Conservation (phyloP, 805 yeast genomes). For the Cyberlindnera mississippiensis region DNA sequence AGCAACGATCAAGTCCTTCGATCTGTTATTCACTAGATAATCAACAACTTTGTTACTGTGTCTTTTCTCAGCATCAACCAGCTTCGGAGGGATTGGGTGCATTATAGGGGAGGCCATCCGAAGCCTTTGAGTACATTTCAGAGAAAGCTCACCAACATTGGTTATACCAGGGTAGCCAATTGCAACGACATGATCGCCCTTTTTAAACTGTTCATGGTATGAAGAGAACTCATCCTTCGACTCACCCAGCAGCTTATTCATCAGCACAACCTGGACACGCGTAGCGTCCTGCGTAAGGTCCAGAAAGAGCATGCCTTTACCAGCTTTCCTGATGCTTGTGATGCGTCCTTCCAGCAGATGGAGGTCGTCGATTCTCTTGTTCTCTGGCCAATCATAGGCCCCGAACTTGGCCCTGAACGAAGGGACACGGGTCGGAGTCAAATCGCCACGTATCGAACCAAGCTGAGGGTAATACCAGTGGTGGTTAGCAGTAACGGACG, state of each 20-base stretch:
- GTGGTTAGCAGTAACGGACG: constrained; percentile 12
- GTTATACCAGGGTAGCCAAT: constrained; percentile 74
- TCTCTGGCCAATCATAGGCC: constrained; percentile 22
- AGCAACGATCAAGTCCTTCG: constrained; percentile 43
- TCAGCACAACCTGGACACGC: constrained; percentile 60
- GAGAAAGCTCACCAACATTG: constrained; percentile 71
- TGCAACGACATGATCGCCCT: constrained; percentile 70
- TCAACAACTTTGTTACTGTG: constrained; percentile 70
- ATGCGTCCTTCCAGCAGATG: constrained; percentile 51
- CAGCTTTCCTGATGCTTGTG: constrained; percentile 53
- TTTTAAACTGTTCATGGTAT: constrained; percentile 40
- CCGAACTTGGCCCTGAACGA: constrained; percentile 34
- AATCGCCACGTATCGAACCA: constrained; percentile 10
- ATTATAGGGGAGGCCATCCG: constrained; percentile 63
- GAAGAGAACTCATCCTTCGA: constrained; percentile 39
- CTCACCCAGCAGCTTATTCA: constrained; percentile 43
- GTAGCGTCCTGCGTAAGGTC: constrained; percentile 61
- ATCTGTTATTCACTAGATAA: constrained; percentile 55
- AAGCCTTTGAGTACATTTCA: constrained; percentile 52
- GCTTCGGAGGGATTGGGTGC: constrained; percentile 62
- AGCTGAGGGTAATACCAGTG: constrained; percentile 26
- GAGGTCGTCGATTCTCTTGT: constrained; percentile 22
- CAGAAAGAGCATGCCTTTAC: constrained; percentile 64
- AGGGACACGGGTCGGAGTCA: constrained; percentile 33
- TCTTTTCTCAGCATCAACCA: constrained; percentile 51